These are phyloP conservation scores for Eragrostis curvula DNA, from an alignment of 176 grass and related monocot species.

Conservation along the genomic window DNA sequence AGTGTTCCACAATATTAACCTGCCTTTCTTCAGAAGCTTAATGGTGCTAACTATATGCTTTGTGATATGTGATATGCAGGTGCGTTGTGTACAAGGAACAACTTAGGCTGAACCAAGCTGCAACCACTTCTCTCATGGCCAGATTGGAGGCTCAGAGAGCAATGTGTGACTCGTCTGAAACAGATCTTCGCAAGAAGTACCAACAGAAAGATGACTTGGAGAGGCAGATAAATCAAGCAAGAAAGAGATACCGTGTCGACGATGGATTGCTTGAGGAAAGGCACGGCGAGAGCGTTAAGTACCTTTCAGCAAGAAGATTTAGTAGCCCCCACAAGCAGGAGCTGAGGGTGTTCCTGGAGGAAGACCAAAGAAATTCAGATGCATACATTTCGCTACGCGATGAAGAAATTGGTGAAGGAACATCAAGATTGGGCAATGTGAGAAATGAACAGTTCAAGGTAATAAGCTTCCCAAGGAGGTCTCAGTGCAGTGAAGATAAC, in stretches of 20 bases:
- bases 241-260: conserved; percentile 85
- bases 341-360: conserved; percentile 80
- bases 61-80: conserved; percentile 48
- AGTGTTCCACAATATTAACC: too few species aligned
- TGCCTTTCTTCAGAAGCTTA: not conserved
- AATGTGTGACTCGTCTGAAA: conserved; percentile 89
- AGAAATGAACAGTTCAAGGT: conserved; percentile 41
- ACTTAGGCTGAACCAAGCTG: conserved; percentile 84
- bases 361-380: conserved; percentile 72
- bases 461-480: conserved; percentile 50
- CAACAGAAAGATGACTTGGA: conserved; percentile 86
- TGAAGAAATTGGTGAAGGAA: conserved; percentile 2
- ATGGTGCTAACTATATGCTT: conserved; percentile 3
- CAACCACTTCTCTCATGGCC: conserved; percentile 78
- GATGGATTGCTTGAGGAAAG: conserved; percentile 56
- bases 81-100: conserved; percentile 97
- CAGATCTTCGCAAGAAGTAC: conserved; percentile 77
- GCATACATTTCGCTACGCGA: conserved; percentile 34
- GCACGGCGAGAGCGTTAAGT: conserved; percentile 43
- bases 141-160: conserved; percentile 90
- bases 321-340: conserved; percentile 73
- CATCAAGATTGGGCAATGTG: conserved; percentile 23
- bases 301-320: conserved; percentile 44
- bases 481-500: conserved; percentile 24
- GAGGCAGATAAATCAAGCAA: conserved; percentile 72